Base-by-base conservation (phyloP, 495 filamentous ascomycete species). In the Hypoxylon cercidicola region DNA sequence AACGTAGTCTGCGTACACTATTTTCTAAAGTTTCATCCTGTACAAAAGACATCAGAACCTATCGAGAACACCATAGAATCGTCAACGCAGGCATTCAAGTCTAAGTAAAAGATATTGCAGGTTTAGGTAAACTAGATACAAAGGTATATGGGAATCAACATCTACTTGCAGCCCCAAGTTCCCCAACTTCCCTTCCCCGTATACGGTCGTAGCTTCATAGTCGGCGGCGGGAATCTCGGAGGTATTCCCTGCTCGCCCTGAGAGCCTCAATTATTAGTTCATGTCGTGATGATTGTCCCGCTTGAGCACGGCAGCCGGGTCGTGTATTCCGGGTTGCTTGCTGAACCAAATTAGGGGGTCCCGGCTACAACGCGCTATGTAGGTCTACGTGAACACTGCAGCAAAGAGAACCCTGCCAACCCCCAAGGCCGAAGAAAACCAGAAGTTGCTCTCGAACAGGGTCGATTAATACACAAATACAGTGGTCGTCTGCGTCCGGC, bases 401-500 rank as follows among this genome's bases (percentile, higher is more conserved):
- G 35, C 5, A 39, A 12, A 41, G 49, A 43, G 11, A 44, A 58
- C 49, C 20, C 43, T 41, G 25, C 35, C 30, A 46, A 46, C 23
- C 60, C 55, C 48, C 35, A 35, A 60, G 40, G 43, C 41, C 59
- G 48, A 52, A 55, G 46, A 43, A 67, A 68, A 56, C 45, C 55
- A 35, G 60, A 62, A 55, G 56, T 46, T 68, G 54, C 45, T 51
- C 49, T 43, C 55, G 45, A 61, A 59, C 46, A 35, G 16, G 51
- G 44, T 48, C 51, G 55, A 63, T 68, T 56, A 60, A 53, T 56
- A 63, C 65, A 68, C 35, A 60, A 64, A 60, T 55, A 60, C 49
- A 48, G 45, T 48, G 53, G 48, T 60, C 51, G 60, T 68, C 65
- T 60, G 60, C 65, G 65, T 68, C 65, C 65, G 45, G 65, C 65